These are phyloP conservation scores for Lolium rigidum DNA, from an alignment of 176 grass and related monocot genomes.

Conservation along the genomic window DNA sequence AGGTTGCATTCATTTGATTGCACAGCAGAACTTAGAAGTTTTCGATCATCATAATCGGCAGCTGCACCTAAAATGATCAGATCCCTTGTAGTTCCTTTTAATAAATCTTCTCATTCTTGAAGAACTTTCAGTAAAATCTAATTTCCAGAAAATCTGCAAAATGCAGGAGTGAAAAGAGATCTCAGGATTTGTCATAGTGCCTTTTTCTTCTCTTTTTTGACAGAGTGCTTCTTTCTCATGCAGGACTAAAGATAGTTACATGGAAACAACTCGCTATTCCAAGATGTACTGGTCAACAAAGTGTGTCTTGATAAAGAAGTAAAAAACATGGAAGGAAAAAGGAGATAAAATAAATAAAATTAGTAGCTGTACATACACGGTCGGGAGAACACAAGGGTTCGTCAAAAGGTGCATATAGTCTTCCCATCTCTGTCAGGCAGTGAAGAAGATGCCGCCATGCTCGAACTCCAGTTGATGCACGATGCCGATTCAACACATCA, in stretches of 20 bases:
- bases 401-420: slow-evolving; percentile 90
- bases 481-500: slow-evolving; percentile 70
- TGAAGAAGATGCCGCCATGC: slow-evolving; percentile 99
- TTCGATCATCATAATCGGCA: slow-evolving; percentile 87
- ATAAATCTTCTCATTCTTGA: slow-evolving; percentile 98
- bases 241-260: slow-evolving; percentile 27
- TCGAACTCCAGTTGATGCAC: slow-evolving; percentile 66
- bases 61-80: slow-evolving; percentile 95
- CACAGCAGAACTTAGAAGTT: slow-evolving; percentile 56
- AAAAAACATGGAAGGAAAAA: slow-evolving; percentile 2
- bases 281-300: slow-evolving; percentile 39
- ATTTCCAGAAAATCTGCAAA: slow-evolving; percentile 87
- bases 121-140: slow-evolving; percentile 94
- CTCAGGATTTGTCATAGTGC: slow-evolving; percentile 16
- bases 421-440: slow-evolving; percentile 80
- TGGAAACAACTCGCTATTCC: slow-evolving; percentile 15
- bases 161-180: slow-evolving; percentile 28
- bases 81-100: slow-evolving; percentile 93
- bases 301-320: slow-evolving; percentile 31
- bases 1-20: slow-evolving; percentile 49
- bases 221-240: slow-evolving; percentile 31
- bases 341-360: slow-evolving; percentile 19
- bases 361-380: slow-evolving; percentile 62
- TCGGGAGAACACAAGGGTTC: slow-evolving; percentile 68
- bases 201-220: slow-evolving; percentile 13